Evolutionary conservation across 805 yeast genomes (phyloP), one percentile per base, ranked within the genome.

Genomic region (Torulaspora gathmanii): DNA sequence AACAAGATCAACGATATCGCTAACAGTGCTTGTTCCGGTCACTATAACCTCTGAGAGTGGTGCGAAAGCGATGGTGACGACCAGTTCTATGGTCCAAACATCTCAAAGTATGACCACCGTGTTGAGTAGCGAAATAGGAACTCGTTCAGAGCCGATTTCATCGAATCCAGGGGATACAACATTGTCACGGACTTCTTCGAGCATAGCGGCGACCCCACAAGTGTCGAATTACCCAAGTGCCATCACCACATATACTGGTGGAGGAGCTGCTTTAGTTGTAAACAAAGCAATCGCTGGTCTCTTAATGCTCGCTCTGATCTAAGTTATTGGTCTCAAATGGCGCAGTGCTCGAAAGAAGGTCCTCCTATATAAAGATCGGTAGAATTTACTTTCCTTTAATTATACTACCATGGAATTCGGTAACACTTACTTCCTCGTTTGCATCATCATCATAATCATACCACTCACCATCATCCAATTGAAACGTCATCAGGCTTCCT

Each of bases 361-460:
- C 31, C 13, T 10, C 38, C 42, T 16, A 38, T 31, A n/a, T 44
- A 44, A 30, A 31, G 17, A 28, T 31, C 33, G 37, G 29, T 46
- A 34, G 15, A 30, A 23, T 20, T 46, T 51, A 57, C 48, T 61
- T 62, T 16, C 63, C 65, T 35, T 61, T 63, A 7, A 71, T 67
- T 34, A 91, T 71, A 8, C 74, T 77, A 83, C 93, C 90, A 35
- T 66, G 60, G n/a, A 80, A 71, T 2, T 86, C 90, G 1, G 85
- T 80, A 12, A 93, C 75, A 17, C 90, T 79, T 15, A 89, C 96
- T 64, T 91, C 97, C 34, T 71, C 77, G 10, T 79, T 77, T 6
- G 84, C 82, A 53, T 80, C 78, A 45, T 93, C 98, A 63, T 93
- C 98, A 60, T 90, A 93, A 57, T 93, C 99, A 61, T 82, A 93